Base-by-base conservation (phyloP, 345 rosid genomes). In the Melaleuca quinquenervia region DNA sequence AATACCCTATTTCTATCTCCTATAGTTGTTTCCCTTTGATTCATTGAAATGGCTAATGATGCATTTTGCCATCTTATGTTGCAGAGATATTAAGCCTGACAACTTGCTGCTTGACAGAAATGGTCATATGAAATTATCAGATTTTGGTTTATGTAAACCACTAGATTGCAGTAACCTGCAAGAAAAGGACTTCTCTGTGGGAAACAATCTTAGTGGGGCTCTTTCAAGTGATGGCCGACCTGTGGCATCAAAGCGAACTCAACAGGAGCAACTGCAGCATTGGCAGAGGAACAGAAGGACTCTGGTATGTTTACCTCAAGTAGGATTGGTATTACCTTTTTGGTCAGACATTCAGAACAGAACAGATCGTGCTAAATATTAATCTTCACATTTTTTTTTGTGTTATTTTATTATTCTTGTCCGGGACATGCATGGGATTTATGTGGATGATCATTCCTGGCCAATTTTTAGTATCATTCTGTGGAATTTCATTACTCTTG, bases 61-160 rank as follows among this genome's bases (percentile, higher is more conserved):
- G 22, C 62, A 53, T 51, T 13, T 62, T 84, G 55, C 15, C 48
- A 20, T 11, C 32, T 58, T 82, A 60, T 87, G 82, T 85, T 88
- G 88, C 95, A 97, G 99, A 90, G 99, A 97, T 89, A 95, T 97
- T 91, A 97, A 97, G 91, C 99, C 99, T 53, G 99, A 97, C 86
- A 97, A 97, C 92, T 90, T 97, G 93, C 95, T 97, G 64, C 98
- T 97, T 64, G 98, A 97, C 91, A 93, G 93, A 95, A 85, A 90
- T 82, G 99, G 99, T 60, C 99, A 97, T 90, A 94, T 97, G 97
- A 96, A 94, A 90, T 87, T 96, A 83, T 97, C 99, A 86, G 99
- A 96, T 93, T 96, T 97, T 93, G 99, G 99, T 85, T 91, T 96
- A 82, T 97, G 98, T 87, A 97, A 97, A 88, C 98, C 99, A 75